phyloP scores from a whole-genome alignment of 2,329 filamentous ascomycete species.

The Arthrobotrys sphaeroides region DNA sequence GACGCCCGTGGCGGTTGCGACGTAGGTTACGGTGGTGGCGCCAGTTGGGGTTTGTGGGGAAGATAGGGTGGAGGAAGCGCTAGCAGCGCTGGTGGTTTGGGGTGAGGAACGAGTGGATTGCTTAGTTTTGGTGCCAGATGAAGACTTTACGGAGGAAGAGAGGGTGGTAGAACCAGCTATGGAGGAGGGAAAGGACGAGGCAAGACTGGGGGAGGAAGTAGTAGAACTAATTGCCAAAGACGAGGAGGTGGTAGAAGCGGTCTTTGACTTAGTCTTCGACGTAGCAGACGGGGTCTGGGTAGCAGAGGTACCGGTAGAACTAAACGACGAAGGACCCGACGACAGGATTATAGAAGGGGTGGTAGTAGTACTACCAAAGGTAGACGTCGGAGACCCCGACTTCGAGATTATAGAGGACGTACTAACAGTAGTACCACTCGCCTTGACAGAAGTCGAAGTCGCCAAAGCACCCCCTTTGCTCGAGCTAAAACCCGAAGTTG shows the following conservation, averaged over 20 bases:
- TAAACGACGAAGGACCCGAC: not conserved
- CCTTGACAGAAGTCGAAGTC: not conserved
- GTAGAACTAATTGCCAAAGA: too few relatives aligned
- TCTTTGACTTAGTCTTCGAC: conserved; percentile 1
- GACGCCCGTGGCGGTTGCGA: conserved; percentile 10
- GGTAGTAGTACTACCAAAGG: too few relatives aligned
- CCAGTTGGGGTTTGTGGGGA: conserved; percentile 9
- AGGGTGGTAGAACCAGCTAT: too few relatives aligned
- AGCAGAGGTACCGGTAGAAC: too few relatives aligned
- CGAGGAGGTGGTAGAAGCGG: too few relatives aligned
- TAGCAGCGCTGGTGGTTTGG: not conserved
- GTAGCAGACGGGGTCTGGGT: not conserved
- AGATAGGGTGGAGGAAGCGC: not conserved
- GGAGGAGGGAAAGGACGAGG: too few relatives aligned
- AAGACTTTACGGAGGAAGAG: not conserved
- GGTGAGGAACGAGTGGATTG: not conserved
- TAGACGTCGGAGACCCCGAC: not conserved
- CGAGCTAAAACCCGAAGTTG: not conserved
- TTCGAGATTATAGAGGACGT: too few relatives aligned
- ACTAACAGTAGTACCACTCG: too few relatives aligned
- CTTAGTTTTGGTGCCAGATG: conserved; percentile 5
- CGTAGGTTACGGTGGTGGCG: conserved; percentile 14
- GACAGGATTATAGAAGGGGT: too few relatives aligned
- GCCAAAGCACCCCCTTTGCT: not conserved
- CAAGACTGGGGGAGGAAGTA: too few relatives aligned